phyloP scores from a whole-genome alignment of 2,329 filamentous ascomycete species.

The Exophiala aquamarina region DNA sequence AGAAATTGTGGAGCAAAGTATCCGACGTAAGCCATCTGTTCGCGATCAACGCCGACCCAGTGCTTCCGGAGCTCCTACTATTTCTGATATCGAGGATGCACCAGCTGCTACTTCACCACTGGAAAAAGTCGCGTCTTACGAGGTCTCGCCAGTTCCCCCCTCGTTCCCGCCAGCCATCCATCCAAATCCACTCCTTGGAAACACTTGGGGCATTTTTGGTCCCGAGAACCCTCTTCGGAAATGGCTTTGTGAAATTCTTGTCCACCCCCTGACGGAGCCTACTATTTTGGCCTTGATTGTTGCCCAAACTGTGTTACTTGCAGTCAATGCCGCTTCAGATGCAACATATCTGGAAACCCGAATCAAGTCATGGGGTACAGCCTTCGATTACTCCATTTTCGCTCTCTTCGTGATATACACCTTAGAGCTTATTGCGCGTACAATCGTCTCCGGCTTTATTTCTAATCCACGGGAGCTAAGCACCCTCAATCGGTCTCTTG shows the following conservation, averaged over 20 bases:
- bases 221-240: constrained; percentile 73
- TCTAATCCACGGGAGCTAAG: constrained; percentile 90
- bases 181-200: constrained; percentile 79
- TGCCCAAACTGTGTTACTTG: constrained; percentile 81
- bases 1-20: constrained; percentile 73
- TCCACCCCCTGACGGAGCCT: constrained; percentile 84
- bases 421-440: constrained; percentile 75
- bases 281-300: constrained; percentile 84
- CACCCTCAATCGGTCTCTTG: constrained; percentile 76
- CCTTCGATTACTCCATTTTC: constrained; percentile 77
- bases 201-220: constrained; percentile 79
- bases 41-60: constrained; percentile 21
- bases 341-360: constrained; percentile 66
- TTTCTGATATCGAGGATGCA: constrained; percentile 18
- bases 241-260: constrained; percentile 76
- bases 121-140: constrained; percentile 37
- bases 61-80: constrained; percentile 9
- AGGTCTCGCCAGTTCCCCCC: constrained; percentile 6
- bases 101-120: constrained; percentile 31
- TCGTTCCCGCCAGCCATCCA: constrained; percentile 16
- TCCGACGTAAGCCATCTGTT: constrained; percentile 56
- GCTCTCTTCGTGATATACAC: constrained; percentile 87
- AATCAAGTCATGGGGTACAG: constrained; percentile 63
- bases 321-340: constrained; percentile 70
- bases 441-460: constrained; percentile 90